These are phyloP conservation scores for Leptomonas pyrrhocoris DNA, from an alignment of 208 protist genomes.

Conservation along the genomic window DNA sequence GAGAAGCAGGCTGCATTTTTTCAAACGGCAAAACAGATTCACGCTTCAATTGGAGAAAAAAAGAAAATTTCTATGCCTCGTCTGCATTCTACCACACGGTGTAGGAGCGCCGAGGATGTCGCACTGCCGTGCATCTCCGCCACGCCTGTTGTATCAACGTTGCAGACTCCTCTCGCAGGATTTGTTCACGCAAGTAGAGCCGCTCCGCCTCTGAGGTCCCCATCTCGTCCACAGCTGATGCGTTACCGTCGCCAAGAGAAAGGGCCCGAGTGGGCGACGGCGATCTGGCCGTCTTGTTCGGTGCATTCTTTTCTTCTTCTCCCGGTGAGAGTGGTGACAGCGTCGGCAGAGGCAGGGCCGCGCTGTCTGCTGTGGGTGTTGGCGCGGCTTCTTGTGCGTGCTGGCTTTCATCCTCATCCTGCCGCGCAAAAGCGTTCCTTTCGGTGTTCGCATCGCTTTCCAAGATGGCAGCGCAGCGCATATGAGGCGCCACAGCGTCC, in stretches of 20 bases:
- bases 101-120: conserved; percentile 3
- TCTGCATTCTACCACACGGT: conserved; percentile 8
- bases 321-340: not conserved
- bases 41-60: too few species aligned
- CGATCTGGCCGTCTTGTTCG: not conserved
- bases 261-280: not conserved
- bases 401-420: too few species aligned
- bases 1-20: too few species aligned
- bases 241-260: not conserved
- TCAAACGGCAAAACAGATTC: too few species aligned
- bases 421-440: too few species aligned
- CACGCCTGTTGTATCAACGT: conserved; percentile 61
- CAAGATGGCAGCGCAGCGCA: too few species aligned
- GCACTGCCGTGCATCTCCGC: conserved; percentile 6
- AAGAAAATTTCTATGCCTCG: too few species aligned
- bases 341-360: not conserved
- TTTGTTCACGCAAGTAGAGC: conserved; percentile 30
- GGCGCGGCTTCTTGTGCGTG: too few species aligned
- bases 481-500: too few species aligned
- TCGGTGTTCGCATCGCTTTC: too few species aligned
- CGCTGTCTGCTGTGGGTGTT: too few species aligned
- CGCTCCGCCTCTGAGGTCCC: conserved; percentile 23
- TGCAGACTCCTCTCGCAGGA: conserved; percentile 58
- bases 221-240: not conserved
- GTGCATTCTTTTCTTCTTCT: not conserved